phyloP scores from a whole-genome alignment of 129 eudicot species.

The Rutidosis leptorrhynchoides region DNA sequence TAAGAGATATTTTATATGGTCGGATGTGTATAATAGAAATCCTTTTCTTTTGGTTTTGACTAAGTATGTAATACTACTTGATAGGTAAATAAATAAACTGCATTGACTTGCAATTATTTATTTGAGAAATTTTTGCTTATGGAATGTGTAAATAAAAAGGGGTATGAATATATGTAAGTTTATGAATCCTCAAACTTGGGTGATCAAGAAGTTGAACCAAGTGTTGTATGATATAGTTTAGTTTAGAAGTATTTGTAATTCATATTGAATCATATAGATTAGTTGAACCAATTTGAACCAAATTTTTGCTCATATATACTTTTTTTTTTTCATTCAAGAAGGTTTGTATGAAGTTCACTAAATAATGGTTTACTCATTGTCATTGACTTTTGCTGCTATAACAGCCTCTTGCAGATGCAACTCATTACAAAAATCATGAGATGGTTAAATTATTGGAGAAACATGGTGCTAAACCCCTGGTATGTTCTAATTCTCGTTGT shows the following conservation, averaged over 20 bases:
- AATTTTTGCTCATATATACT: no score
- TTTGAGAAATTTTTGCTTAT: not conserved
- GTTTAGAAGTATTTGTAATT: no score
- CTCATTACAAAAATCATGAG: slow-evolving; percentile 77
- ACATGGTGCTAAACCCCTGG: slow-evolving; percentile 82
- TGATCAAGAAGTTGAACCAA: not conserved
- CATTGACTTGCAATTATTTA: not conserved
- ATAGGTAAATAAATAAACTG: not conserved
- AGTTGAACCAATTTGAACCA: no score
- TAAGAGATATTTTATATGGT: not conserved
- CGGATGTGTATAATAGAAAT: not conserved
- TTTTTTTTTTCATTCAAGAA: not conserved
- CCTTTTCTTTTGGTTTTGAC: not conserved
- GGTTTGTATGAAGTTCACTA: not conserved
- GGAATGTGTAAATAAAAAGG: not conserved
- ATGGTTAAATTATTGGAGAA: slow-evolving; percentile 83
- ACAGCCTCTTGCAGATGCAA: slow-evolving; percentile 99
- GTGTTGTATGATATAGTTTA: no score
- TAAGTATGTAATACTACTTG: no score
- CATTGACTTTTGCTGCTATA: slow-evolving; percentile 7
- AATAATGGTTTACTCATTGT: not conserved
- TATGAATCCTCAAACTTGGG: not conserved
- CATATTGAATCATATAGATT: no score
- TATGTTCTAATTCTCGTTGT: slow-evolving; percentile 29
- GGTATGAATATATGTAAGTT: not conserved